These are phyloP conservation scores for Fusarium aywerte DNA, from an alignment of 2,329 filamentous ascomycete species.

Conservation along the genomic window DNA sequence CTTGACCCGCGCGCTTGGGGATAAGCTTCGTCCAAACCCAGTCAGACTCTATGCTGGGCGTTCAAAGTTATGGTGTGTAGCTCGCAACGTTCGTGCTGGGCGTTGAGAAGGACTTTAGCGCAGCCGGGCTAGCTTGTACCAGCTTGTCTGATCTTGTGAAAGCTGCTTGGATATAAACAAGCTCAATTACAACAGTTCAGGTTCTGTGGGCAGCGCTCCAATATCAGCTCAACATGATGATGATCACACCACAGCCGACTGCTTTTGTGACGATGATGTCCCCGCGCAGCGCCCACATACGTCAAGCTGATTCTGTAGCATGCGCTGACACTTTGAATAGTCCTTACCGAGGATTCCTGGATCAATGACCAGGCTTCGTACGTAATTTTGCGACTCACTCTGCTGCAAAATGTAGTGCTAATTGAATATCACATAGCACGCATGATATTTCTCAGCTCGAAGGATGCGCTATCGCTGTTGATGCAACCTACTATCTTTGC, in stretches of 20 bases:
- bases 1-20: conserved; percentile 24
- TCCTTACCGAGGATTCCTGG: conserved; percentile 55
- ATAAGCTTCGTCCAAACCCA: conserved; percentile 12
- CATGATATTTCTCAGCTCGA: conserved; percentile 76
- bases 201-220: conserved; percentile 19
- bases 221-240: conserved; percentile 1
- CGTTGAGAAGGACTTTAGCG: conserved; percentile 16
- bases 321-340: conserved; percentile 44
- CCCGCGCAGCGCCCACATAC: conserved; percentile 8
- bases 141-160: conserved; percentile 5
- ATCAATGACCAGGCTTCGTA: conserved; percentile 55
- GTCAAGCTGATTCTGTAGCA: conserved; percentile 1
- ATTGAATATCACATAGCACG: conserved; percentile 54
- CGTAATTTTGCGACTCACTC: conserved; percentile 23
- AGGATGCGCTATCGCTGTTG: conserved; percentile 81
- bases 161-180: conserved; percentile 14
- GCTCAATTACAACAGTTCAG: conserved; percentile 42
- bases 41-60: conserved; percentile 6
- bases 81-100: conserved; percentile 14
- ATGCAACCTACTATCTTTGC: conserved; percentile 89
- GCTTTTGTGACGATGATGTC: conserved; percentile 2
- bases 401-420: conserved; percentile 29
- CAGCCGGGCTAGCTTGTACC: conserved; percentile 12
- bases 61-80: conserved; percentile 12
- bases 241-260: conserved; percentile 11